Base-by-base conservation (phyloP, 352 stramenopile species). In the Pythium vanterpoolii region DNA sequence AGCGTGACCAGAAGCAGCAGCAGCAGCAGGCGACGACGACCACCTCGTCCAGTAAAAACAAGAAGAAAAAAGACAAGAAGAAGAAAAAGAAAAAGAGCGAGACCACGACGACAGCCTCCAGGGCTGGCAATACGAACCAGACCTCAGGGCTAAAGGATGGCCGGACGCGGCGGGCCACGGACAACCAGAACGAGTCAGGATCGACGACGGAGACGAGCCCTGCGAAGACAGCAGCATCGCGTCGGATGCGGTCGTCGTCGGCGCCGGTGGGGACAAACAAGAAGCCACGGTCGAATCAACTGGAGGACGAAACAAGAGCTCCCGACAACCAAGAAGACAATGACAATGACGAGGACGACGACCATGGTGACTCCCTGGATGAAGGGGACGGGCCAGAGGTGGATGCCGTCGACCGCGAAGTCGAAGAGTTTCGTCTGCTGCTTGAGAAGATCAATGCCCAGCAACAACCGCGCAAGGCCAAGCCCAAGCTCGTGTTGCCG, bases 61-160 rank as follows among this genome's bases (percentile, higher is more conserved):
- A 89, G 64, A 91, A 89, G 60, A 88, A 81, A 60, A 89, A 86
- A 62, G 76, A 83, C 56, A 83, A 89, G 52, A 81, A 87, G 51
- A 90, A 89, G 65, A 84, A 84, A 47, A 83, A 84, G 55, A 80
- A 76, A 56, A 75, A 85, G 40, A 64, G 72, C 14, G 71, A 74
- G 14, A 16, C 39, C 10, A 51, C 31, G 26, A 39, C 28, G 11
- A 21, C 23, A 3, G 9, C 33, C 18, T 19, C 28, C 19, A 21
- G 6, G 11, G 42, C 26, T 38, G 14, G 33, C 16, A n/a, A n/a
- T n/a, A n/a, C n/a, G n/a, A n/a, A n/a, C n/a, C n/a, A n/a, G n/a
- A n/a, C n/a, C n/a, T n/a, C n/a, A n/a, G n/a, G n/a, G n/a, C n/a
- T n/a, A n/a, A n/a, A n/a, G n/a, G n/a, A 30, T 27, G 27, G 14